Percentiles rank a stretch among this genome's conserved stretches.
phyloP scores from a whole-genome alignment of 108 stramenopile genomes.

The Pseudonitzschia multiseries region DNA sequence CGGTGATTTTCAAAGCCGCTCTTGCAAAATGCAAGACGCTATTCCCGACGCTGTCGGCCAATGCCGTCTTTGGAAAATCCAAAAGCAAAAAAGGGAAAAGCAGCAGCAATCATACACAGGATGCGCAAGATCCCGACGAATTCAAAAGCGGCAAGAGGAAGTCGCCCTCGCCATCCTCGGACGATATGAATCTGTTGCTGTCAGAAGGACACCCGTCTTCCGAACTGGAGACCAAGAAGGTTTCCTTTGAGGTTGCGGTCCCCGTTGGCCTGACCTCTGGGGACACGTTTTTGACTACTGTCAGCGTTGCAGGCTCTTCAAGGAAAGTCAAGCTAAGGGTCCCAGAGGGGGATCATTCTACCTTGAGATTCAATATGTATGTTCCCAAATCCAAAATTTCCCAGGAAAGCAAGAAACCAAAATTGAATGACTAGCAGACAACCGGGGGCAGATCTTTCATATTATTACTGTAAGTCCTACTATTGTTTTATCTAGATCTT shows the following conservation, averaged over 20 bases:
- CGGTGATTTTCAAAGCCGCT: constrained; percentile 31
- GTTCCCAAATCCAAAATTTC: constrained; percentile 4
- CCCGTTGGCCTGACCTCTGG: constrained; percentile 44
- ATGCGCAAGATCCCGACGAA: constrained; percentile 14
- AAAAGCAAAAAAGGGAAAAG: constrained; percentile 27
- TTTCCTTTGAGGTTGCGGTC: constrained; percentile 45
- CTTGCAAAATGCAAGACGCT: constrained; percentile 36
- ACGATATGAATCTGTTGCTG: neutral
- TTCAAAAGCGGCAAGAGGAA: neutral
- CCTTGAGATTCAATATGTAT: constrained; percentile 37
- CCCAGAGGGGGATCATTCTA: constrained; percentile 34
- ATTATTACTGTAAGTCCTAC: neutral
- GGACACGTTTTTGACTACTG: constrained; percentile 48
- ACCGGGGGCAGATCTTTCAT: neutral
- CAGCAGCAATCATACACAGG: constrained; percentile 11
- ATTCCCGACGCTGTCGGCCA: constrained; percentile 40
- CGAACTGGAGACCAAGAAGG: constrained; percentile 1
- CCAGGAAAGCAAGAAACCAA: neutral
- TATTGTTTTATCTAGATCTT: no score
- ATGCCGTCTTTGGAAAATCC: constrained; percentile 2
- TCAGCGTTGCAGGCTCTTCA: constrained; percentile 36
- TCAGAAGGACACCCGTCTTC: no score
- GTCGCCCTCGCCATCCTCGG: neutral
- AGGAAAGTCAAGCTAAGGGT: constrained; percentile 58
- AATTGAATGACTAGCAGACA: neutral